Evolutionary conservation across 2,329 filamentous ascomycete genomes (phyloP), one percentile per base, ranked within the genome.

Genomic region (Chaetomiaceae sp.): DNA sequence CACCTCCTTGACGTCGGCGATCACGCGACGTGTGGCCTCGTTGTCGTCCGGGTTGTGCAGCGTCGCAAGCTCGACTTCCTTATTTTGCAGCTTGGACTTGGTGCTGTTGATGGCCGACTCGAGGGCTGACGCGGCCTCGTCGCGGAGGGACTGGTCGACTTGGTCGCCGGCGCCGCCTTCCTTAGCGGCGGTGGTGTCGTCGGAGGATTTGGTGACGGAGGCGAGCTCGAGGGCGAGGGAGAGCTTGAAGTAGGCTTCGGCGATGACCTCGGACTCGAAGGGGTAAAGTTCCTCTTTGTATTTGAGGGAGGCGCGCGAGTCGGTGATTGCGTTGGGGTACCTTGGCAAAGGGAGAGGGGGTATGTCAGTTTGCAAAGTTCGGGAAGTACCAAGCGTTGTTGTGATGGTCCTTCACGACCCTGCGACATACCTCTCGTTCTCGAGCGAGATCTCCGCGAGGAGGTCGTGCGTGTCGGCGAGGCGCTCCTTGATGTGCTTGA

Each of bases 161-260:
- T 76, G 72, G 72, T 81, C 61, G 54, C 63, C 48, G 51, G 70
- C 55, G 57, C 59, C 60, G 43, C 66, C 65, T 27, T 71, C 70
- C 12, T 69, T 69, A n/a, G 72, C 71, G 19, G 73, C 71, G 45
- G 19, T 22, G 34, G 17, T 20, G 40, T 80, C 77, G 15, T 80
- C 80, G 12, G 76, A 71, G 1, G 81, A 77, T 17, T 76, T 78
- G 6, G 85, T 88, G 42, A 94, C 83, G 0, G 90, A 94, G 4
- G 89, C 89, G 63, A 97, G 97, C 67, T 99, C 94, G 25, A 99
- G 80, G 0, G 94, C 94, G 15, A 99, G 81, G 0, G 92, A 96
- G 23, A 99, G 84, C 72, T 96, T 97, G 76, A 88, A 99, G 74
- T 99, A 91, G 15, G 89, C 92, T 74, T 99, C 94, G 38, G 94